Evolutionary conservation across 257 asterid genomes (phyloP).

Genomic region (Handroanthus guayacan): DNA sequence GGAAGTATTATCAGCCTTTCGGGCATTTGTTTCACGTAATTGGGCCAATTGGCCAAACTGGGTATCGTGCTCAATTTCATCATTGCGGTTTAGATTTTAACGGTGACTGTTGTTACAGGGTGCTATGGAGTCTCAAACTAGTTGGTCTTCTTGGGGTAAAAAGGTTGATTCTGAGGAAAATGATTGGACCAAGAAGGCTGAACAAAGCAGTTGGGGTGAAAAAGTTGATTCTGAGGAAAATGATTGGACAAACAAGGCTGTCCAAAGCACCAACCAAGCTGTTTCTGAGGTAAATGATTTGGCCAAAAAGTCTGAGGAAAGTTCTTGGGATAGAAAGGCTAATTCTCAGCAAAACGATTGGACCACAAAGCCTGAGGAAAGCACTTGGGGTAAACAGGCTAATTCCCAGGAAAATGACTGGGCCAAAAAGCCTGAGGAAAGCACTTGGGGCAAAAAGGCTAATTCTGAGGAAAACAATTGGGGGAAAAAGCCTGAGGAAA

Average conservation of each 20-base stretch:
- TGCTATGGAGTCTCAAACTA: conserved; percentile 31
- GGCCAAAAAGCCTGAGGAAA: no score
- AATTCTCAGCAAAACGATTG: no score
- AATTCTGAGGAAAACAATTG: no score
- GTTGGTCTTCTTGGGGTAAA: conserved; percentile 56
- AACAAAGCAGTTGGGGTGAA: conserved; percentile 30
- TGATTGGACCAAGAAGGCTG: conserved; percentile 27
- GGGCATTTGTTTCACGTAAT: conserved; percentile 20
- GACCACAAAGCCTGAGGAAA: no score
- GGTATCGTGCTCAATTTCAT: conserved; percentile 13
- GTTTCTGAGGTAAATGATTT: conserved; percentile 23
- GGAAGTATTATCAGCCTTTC: background rate
- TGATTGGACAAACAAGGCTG: conserved; percentile 13
- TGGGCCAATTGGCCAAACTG: conserved; percentile 7
- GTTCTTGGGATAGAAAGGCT: conserved; percentile 7
- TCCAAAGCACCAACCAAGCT: background rate
- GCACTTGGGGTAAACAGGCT: no score
- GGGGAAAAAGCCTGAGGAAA: no score
- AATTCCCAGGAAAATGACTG: no score
- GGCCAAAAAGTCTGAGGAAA: conserved; percentile 12
- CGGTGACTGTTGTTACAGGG: conserved; percentile 36
- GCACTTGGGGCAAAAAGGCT: no score
- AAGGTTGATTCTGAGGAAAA: conserved; percentile 27
- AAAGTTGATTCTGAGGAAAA: conserved; percentile 24
- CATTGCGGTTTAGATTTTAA: conserved; percentile 13